Evolutionary conservation across 768 basidiomycete species (phyloP).

Genomic region (Rhodocollybia butyracea): DNA sequence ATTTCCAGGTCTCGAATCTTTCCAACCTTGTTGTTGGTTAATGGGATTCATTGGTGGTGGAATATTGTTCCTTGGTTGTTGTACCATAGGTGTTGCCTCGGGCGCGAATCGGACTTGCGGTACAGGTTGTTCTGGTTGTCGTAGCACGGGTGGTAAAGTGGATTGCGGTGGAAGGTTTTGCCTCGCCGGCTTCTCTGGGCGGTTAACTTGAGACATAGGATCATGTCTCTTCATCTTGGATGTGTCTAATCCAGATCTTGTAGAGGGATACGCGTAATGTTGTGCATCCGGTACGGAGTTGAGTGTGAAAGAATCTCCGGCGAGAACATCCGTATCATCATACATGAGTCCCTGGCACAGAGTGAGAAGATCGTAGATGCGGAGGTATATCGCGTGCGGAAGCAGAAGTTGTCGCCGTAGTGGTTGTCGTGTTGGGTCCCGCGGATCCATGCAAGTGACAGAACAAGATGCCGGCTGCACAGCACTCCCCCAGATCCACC

Average conservation of each 20-base stretch:
- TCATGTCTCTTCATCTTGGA: neutral
- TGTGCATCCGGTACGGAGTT: neutral
- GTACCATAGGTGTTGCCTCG: neutral
- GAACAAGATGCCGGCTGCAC: neutral
- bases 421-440: too few species aligned
- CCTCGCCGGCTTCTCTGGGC: neutral
- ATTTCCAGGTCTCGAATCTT: neutral
- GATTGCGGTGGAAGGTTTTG: neutral
- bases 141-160: neutral
- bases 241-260: neutral
- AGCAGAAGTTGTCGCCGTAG: neutral
- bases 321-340: neutral
- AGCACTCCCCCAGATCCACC: neutral
- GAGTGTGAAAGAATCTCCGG: neutral
- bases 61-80: neutral
- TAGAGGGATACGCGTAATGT: neutral
- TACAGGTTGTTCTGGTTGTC: neutral
- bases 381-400: neutral
- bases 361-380: neutral
- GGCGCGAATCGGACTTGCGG: neutral
- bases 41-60: slow-evolving; percentile 4
- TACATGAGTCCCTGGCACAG: neutral
- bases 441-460: neutral
- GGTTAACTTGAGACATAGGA: neutral
- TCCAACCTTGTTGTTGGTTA: slow-evolving; percentile 7